These are phyloP conservation scores for Austroboletus niveus DNA, from an alignment of 1,284 basidiomycete genomes.

Conservation along the genomic window DNA sequence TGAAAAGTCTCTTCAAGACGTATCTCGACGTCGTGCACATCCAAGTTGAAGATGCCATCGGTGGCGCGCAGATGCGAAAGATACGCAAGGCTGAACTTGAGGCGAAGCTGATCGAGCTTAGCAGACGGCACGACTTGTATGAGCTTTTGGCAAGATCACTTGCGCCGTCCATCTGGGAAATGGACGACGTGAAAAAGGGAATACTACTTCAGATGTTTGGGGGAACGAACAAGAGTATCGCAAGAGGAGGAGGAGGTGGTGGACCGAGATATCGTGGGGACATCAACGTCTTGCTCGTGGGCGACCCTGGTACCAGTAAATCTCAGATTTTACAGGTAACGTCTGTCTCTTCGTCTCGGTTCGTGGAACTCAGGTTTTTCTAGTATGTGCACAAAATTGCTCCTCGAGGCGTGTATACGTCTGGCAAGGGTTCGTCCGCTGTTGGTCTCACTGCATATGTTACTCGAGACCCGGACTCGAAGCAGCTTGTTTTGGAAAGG, in stretches of 20 bases:
- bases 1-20: constrained; percentile 97
- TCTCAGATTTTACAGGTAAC: constrained; percentile 87
- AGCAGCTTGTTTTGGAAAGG: constrained; percentile 97
- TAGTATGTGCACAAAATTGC: constrained; percentile 99
- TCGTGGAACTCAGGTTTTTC: not conserved
- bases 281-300: constrained; percentile 96
- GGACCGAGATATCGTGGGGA: constrained; percentile 96
- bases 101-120: constrained; percentile 66
- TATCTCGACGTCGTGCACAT: constrained; percentile 96
- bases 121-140: constrained; percentile 80
- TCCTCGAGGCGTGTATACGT: constrained; percentile 94
- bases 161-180: constrained; percentile 95
- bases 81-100: constrained; percentile 58
- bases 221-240: constrained; percentile 95
- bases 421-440: constrained; percentile 96
- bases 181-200: constrained; percentile 99
- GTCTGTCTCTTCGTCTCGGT: not conserved
- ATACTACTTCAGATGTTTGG: constrained; percentile 95
- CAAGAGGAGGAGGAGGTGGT: constrained; percentile 89
- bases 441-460: constrained; percentile 99
- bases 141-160: constrained; percentile 83
- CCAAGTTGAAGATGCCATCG: constrained; percentile 48
- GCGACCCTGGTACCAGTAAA: constrained; percentile 98
- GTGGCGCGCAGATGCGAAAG: constrained; percentile 41
- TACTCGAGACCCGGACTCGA: constrained; percentile 96